Base-by-base conservation (phyloP, 2,329 filamentous ascomycete species). In the Bimuria novae-zelandiae region DNA sequence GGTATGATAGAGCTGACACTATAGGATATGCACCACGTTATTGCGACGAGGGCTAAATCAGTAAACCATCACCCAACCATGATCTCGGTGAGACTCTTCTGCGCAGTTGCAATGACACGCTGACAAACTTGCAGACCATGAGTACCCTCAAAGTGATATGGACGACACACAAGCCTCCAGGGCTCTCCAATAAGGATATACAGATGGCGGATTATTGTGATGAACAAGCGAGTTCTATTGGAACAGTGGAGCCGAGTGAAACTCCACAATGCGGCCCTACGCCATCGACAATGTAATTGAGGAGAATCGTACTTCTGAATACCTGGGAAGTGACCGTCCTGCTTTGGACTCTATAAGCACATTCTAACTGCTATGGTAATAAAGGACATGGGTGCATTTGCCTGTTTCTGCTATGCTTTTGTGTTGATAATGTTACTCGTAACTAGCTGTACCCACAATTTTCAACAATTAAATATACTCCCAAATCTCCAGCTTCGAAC, bases 191-290 rank as follows among this genome's bases (percentile, higher is more conserved):
- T 16, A 61, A 63, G 29, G 57, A 64, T 37, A 58, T 53, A 23
- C 32, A 50, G 27, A 64, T 64, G 58, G 58, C 61, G 29, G 49
- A 51, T 47, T 64, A 60, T 35, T 63, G 53, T 45, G 57, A 64
- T 44, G 51, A 57, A 25, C 55, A 60, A 46, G 57, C 57, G n/a
- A 33, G 49, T 12, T 27, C 46, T 7, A 60, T 64, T 47, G 54
- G 54, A 16, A 61, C 58, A 12, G 61, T 64, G 4, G 48, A 61
- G 6, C 25, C 45, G 25, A 52, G 49, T 37, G 25, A 54, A 33
- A 40, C 44, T 29, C 40, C 21, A 25, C 35, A 25, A 33, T 51
- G 30, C 27, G 40, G 49, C 21, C 29, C 49, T 42, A 10, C 39
- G 4, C 39, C 7, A 42, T 42, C 39, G 25, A 42, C 7, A 25